Base-by-base conservation (phyloP, 768 basidiomycete genomes). In the Crassisporium funariophilum region DNA sequence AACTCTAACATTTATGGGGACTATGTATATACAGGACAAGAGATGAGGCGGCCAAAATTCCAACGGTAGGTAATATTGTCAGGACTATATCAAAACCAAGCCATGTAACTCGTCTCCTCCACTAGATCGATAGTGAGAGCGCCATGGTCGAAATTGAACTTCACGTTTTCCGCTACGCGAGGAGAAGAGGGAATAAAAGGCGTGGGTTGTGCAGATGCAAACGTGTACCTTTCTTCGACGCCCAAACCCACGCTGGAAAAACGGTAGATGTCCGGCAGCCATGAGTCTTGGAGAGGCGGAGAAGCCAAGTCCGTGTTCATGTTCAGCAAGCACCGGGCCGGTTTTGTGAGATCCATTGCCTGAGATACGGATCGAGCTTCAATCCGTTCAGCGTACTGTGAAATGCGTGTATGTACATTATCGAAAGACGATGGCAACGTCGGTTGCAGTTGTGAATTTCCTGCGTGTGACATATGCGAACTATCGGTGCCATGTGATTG, bases 21-120 rank as follows among this genome's bases (percentile, higher is more conserved):
- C n/a, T n/a, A n/a, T n/a, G n/a, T n/a, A n/a, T n/a, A n/a, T n/a
- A n/a, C n/a, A n/a, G n/a, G n/a, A n/a, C n/a, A n/a, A n/a, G n/a
- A n/a, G n/a, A n/a, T n/a, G 13, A 16, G 8, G n/a, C 2, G 12
- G 9, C n/a, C n/a, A 44, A 17, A 24, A 24, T 36, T 16, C 37
- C 27, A 21, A 46, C 36, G 5, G 11, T 15, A 20, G 20, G 19
- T 13, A 11, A 22, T 35, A 24, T 7, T 23, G 20, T 9, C 34
- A 21, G 21, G n/a, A 39, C 15, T 19, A n/a, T 31, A 43, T 64
- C 67, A 84, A 56, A 84, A 84, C 83, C 83, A 84, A 17, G 82
- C 81, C 83, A 84, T 84, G 59, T 81, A 84, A 46, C 78, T 79
- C 25, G 81, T 83, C 53, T 77, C 81, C 54, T 78, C 79, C 46